Evolutionary conservation across 2,329 filamentous ascomycete species (phyloP).

Genomic region (Coniosporium tulheliwenetii): DNA sequence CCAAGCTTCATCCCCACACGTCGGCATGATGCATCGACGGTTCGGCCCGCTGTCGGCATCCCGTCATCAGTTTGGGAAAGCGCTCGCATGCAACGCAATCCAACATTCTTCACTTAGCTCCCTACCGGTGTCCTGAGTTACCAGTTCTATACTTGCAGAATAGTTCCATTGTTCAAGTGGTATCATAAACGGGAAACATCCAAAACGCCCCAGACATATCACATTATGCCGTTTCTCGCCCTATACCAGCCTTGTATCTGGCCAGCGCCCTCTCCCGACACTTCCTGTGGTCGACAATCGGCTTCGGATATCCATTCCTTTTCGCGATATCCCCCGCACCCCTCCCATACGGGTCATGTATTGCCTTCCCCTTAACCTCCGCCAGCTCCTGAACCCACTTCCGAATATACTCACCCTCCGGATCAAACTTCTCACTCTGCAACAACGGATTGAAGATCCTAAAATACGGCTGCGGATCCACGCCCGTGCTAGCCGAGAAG

Average conservation of each 20-base stretch:
- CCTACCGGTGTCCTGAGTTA: too few relatives aligned
- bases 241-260: slow-evolving; percentile 53
- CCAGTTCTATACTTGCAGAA: too few relatives aligned
- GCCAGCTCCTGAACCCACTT: slow-evolving; percentile 67
- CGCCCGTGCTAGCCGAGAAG: slow-evolving; percentile 51
- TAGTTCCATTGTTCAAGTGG: too few relatives aligned
- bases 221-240: slow-evolving; percentile 27
- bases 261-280: slow-evolving; percentile 50
- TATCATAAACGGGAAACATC: neutral
- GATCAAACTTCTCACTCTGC: slow-evolving; percentile 78
- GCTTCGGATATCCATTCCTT: slow-evolving; percentile 56
- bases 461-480: slow-evolving; percentile 82
- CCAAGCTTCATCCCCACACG: too few relatives aligned
- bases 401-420: slow-evolving; percentile 62
- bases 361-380: slow-evolving; percentile 46
- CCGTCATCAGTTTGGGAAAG: too few relatives aligned
- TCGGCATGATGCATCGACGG: too few relatives aligned
- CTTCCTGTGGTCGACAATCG: slow-evolving; percentile 59
- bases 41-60: too few relatives aligned
- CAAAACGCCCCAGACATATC: neutral
- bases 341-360: slow-evolving; percentile 67
- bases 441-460: slow-evolving; percentile 75
- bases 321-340: slow-evolving; percentile 43
- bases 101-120: too few relatives aligned
- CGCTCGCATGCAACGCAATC: too few relatives aligned